Evolutionary conservation across 2,329 filamentous ascomycete genomes (phyloP), one percentile per base, ranked within the genome.

Genomic region (Calonectria ilicicola): DNA sequence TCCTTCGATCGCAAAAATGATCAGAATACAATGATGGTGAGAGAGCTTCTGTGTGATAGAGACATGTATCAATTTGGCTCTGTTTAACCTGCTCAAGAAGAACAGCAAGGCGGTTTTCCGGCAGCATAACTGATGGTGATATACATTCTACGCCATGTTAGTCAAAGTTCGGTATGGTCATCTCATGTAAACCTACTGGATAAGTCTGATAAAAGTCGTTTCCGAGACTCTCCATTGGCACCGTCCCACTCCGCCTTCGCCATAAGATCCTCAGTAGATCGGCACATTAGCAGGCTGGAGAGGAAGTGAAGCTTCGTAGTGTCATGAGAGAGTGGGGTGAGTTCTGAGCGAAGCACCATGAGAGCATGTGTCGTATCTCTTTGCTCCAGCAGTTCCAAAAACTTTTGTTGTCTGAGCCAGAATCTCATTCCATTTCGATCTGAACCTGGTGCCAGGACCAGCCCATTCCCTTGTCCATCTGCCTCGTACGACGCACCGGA

Each of bases 91-190:
- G 92, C 70, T 96, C 89, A 65, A 99, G 86, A 19, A 99, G 87
- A 40, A 92, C 89, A 2, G 95, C 95, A 53, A 99, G 87, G 8
- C 97, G 93, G 82, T 97, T 94, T 80, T 98, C 95, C 1, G 97
- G 97, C 67, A 99, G 93, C 96, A 99, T 98, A 53, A 98, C 94
- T 5, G 95, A 97, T 0, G 97, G 96, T 1, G 97, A 98, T 82
- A 99, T 98, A 69, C 92, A 98, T 87, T 90, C 94, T 96, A 77
- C 42, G 40, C 65, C 51, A 60, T 38, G 51, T 46, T 69, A 75
- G 68, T 15, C 8, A 64, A 53, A 17, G 1, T 35, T 12, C 15
- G 14, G 35, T 26, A 9, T 8, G 7, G 14, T 2, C 40, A 10
- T 26, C 32, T 9, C 17, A 40, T 26, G 8, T 19, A 23, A 51